Evolutionary conservation across 1,284 basidiomycete species (phyloP).

Genomic region (Thelephora terrestris): DNA sequence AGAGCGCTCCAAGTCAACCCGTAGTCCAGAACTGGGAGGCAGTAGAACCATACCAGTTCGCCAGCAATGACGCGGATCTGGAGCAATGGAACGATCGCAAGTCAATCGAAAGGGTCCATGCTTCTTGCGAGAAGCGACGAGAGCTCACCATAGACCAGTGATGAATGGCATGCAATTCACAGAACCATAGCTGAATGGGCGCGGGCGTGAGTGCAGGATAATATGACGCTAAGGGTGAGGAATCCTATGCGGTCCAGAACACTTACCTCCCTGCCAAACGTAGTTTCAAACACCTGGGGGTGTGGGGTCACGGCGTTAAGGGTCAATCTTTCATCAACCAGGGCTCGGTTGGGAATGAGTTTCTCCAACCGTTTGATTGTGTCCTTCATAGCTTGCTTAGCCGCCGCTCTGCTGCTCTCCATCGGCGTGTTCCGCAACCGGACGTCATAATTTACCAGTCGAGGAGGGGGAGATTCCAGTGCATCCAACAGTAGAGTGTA

Average conservation of each 20-base stretch:
- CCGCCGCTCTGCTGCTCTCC: constrained; percentile 57
- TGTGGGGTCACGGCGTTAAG: constrained; percentile 74
- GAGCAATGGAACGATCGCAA: not conserved
- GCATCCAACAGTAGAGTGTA: constrained; percentile 57
- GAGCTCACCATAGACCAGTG: constrained; percentile 73
- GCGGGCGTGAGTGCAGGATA: too few species aligned
- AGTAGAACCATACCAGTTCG: constrained; percentile 46
- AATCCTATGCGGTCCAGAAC: not conserved
- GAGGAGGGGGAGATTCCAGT: constrained; percentile 37
- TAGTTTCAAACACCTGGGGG: constrained; percentile 62
- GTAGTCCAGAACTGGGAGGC: constrained; percentile 2
- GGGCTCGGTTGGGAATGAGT: constrained; percentile 33
- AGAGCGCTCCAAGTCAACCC: constrained; percentile 13
- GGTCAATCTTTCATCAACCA: constrained; percentile 45
- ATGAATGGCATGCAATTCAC: constrained; percentile 73
- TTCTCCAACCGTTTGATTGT: constrained; percentile 48
- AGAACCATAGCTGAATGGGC: constrained; percentile 66
- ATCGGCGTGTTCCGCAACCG: constrained; percentile 70
- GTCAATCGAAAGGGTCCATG: not conserved
- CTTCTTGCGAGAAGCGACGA: not conserved
- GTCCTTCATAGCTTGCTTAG: constrained; percentile 43
- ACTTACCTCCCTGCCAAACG: constrained; percentile 70
- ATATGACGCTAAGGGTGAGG: not conserved
- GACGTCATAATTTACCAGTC: constrained; percentile 62
- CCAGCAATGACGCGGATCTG: constrained; percentile 73